phyloP scores from a whole-genome alignment of 1,139 yeast species.

The Hansenula sp. region DNA sequence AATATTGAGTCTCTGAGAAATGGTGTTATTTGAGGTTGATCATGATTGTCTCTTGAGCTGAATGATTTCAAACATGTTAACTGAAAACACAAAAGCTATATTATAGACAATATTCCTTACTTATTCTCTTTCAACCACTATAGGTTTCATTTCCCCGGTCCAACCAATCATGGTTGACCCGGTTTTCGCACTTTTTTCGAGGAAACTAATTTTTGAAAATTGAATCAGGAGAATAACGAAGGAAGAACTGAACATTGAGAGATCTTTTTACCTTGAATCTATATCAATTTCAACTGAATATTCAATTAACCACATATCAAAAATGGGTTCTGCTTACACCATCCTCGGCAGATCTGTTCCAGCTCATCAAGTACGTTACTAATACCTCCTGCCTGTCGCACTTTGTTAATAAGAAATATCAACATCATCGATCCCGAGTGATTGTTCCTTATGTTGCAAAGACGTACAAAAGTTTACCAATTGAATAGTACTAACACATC shows the following conservation, averaged over 20 bases:
- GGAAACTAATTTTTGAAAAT: slow-evolving; percentile 1
- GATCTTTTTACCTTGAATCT: background rate
- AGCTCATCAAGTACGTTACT: slow-evolving; percentile 53
- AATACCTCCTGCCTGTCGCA: background rate
- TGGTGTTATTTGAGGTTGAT: too few species aligned
- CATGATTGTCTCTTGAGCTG: too few species aligned
- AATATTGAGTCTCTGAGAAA: too few species aligned
- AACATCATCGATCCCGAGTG: too few species aligned
- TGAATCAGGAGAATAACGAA: slow-evolving; percentile 1
- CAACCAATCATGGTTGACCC: slow-evolving; percentile 6
- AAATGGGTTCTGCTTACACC: slow-evolving; percentile 78
- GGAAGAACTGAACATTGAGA: background rate
- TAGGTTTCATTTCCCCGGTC: background rate
- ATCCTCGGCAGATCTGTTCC: slow-evolving; percentile 74
- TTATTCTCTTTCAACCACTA: background rate
- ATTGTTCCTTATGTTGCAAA: too few species aligned
- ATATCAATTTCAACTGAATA: background rate
- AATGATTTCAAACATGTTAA: too few species aligned
- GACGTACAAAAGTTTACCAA: too few species aligned
- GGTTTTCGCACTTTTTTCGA: background rate
- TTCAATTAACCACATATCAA: slow-evolving; percentile 8
- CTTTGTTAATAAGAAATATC: background rate
- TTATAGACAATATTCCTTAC: too few species aligned
- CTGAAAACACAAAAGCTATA: too few species aligned
- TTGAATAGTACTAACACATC: slow-evolving; percentile 5